phyloP scores from a whole-genome alignment of 768 basidiomycete genomes.

The Tremella fuciformis region DNA sequence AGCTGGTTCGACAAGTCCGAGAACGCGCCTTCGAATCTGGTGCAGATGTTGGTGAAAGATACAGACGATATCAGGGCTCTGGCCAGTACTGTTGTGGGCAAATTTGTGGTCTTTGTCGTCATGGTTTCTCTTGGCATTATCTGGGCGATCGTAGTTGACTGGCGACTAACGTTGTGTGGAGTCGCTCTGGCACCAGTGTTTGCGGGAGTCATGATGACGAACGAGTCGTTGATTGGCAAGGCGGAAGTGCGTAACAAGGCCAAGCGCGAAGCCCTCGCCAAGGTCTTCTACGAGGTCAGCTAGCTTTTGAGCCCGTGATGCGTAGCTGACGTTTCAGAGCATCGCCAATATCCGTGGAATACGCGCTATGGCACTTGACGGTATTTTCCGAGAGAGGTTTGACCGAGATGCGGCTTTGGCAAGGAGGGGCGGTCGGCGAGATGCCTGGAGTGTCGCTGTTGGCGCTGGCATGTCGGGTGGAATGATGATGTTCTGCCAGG shows the following conservation, averaged over 20 bases:
- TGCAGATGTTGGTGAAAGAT: constrained; percentile 79
- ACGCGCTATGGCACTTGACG: constrained; percentile 78
- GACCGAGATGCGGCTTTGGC: constrained; percentile 63
- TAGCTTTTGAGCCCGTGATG: neutral
- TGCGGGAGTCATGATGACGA: constrained; percentile 67
- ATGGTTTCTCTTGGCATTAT: constrained; percentile 81
- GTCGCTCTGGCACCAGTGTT: constrained; percentile 84
- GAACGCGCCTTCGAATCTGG: constrained; percentile 62
- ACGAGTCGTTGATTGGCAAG: constrained; percentile 67
- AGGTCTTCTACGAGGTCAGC: constrained; percentile 76
- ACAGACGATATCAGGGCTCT: constrained; percentile 80
- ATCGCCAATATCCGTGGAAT: constrained; percentile 83
- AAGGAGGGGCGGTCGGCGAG: constrained; percentile 64
- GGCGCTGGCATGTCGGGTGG: constrained; percentile 76
- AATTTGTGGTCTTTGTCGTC: constrained; percentile 67
- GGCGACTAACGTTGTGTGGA: constrained; percentile 90
- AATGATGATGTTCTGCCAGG: constrained; percentile 81
- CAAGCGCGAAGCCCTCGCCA: constrained; percentile 78
- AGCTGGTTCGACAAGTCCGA: constrained; percentile 74
- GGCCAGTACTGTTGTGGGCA: constrained; percentile 68
- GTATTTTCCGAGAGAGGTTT: constrained; percentile 68
- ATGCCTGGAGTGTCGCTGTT: constrained; percentile 84
- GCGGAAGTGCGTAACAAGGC: constrained; percentile 78
- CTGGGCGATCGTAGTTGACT: constrained; percentile 84
- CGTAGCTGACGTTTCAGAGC: constrained; percentile 54